Evolutionary conservation across 306 rosid genomes (phyloP), one percentile per base, ranked within the genome.

Genomic region (Corylus avellana): DNA sequence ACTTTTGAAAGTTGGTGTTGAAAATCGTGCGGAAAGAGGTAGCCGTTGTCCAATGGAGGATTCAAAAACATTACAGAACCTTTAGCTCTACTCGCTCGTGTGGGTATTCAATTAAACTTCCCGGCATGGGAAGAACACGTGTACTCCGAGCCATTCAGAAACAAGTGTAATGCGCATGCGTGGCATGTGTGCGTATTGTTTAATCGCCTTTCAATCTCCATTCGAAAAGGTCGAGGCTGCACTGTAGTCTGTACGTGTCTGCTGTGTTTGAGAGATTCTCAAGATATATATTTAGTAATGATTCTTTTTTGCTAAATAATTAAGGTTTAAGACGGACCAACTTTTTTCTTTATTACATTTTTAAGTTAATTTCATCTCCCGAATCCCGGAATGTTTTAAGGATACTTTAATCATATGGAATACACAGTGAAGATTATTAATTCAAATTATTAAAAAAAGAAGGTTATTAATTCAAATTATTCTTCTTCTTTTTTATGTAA

Each of bases 11-110:
- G 68, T 37, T 68, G 69, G 42, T 25, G 39, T 27, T 10, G 78
- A 85, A 74, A 83, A 77, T 70, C 79, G 75, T 35, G 87, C 89
- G 76, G 87, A 61, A 63, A 76, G 66, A 0, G 13, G 73, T 57
- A 85, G 81, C 87, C 87, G 89, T 83, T 81, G 84, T 50, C 72
- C 77, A 71, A 79, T 71, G 68, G 39, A 56, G 74, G 68, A 81
- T 81, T 83, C 69, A 76, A 85, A 84, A 42, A 39, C 0, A 8
- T 0, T 1, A 7, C 0, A 1, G 55, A 5, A 49, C 1, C 48
- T 67, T 72, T 17, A 1, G 2, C 22, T 8, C 42, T 12, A 83
- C 84, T 63, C 81, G 70, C 84, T 55, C 25, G 55, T 27, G 55
- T 20, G 2, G 32, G 55, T 0, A 37, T 17, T 8, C 10, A 49